Evolutionary conservation across 2,329 filamentous ascomycete species (phyloP).

Genomic region (Lojkania enalia): DNA sequence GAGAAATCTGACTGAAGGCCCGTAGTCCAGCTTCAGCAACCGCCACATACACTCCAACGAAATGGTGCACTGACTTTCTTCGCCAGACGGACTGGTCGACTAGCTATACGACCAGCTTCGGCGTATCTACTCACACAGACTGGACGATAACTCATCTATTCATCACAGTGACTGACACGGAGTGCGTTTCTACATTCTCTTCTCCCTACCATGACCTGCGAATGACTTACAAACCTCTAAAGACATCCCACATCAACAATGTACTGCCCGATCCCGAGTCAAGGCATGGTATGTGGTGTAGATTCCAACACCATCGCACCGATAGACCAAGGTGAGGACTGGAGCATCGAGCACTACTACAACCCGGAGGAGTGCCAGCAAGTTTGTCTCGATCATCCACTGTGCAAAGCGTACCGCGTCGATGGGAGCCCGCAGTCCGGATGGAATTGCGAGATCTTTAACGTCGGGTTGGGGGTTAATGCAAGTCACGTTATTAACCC

Average conservation of each 20-base stretch:
- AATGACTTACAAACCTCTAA: neutral
- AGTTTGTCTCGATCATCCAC: constrained; percentile 16
- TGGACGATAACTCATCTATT: constrained; percentile 14
- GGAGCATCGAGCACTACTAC: constrained; percentile 16
- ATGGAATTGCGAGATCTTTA: constrained; percentile 20
- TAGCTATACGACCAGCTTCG: constrained; percentile 3
- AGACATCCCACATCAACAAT: constrained; percentile 22
- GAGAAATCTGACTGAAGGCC: neutral
- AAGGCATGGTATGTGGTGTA: constrained; percentile 20
- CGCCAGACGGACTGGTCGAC: constrained; percentile 16
- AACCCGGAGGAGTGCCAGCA: constrained; percentile 21
- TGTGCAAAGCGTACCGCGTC: constrained; percentile 19
- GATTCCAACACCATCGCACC: constrained; percentile 19
- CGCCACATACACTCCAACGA: constrained; percentile 16
- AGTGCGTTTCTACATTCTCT: constrained; percentile 7
- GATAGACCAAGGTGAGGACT: constrained; percentile 18
- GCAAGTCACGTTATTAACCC: constrained; percentile 15
- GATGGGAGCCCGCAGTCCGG: constrained; percentile 2
- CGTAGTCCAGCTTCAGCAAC: constrained; percentile 18
- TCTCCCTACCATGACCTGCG: neutral
- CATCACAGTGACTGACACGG: constrained; percentile 17
- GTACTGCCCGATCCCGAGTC: constrained; percentile 17
- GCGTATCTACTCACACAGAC: constrained; percentile 14
- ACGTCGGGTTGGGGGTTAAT: constrained; percentile 17
- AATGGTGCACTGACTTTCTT: constrained; percentile 18